Evolutionary conservation across 192 early-diverging fungal genomes (phyloP), one percentile per base, ranked within the genome.

Genomic region (Coemansia sp.): DNA sequence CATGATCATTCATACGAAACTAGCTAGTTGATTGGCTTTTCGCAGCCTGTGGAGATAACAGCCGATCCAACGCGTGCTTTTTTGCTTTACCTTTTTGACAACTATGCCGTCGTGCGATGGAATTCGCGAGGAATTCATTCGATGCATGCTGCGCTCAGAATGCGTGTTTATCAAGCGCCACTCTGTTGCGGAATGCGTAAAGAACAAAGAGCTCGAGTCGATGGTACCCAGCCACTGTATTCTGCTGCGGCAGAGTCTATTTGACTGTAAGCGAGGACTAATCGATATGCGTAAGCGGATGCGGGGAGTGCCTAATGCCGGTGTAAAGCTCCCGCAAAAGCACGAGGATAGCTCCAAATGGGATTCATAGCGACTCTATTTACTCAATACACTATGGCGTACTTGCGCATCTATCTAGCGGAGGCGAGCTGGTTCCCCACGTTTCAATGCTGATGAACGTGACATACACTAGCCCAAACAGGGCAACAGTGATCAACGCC

Each of bases 381-480:
- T 24, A 62, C 42, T 13, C 24, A 57, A 57, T 38, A 62, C 26
- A 57, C 28, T 69, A 62, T 0, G 68, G 68, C 5, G 24, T 63
- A 9, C 7, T 63, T 11, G 67, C 66, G 23, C 77, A 80, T 37
- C 69, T 63, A 53, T 80, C 66, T 36, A 69, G 43, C 10, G 78
- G 78, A 7, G 78, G 78, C 5, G 65, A 57, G 55, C 58, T 70
- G 0, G 69, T 59, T 9, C 77, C 77, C 81, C 81, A 83, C 3
- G 69, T 74, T 23, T 77, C 74, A 10, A 96, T 70, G 21, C 91
- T 93, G 51, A 90, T 87, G 51, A 72, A 88, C 1, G 94, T 96
- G 21, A 92, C 92, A 73, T 94, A 96, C 9, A 92, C 53, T 71
- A 91, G 87, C 8, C 89, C 88, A 31, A 88, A 42, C 8, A 87